These are phyloP conservation scores for Schizothecium vesticola DNA, from an alignment of 495 filamentous ascomycete genomes.

Conservation along the genomic window DNA sequence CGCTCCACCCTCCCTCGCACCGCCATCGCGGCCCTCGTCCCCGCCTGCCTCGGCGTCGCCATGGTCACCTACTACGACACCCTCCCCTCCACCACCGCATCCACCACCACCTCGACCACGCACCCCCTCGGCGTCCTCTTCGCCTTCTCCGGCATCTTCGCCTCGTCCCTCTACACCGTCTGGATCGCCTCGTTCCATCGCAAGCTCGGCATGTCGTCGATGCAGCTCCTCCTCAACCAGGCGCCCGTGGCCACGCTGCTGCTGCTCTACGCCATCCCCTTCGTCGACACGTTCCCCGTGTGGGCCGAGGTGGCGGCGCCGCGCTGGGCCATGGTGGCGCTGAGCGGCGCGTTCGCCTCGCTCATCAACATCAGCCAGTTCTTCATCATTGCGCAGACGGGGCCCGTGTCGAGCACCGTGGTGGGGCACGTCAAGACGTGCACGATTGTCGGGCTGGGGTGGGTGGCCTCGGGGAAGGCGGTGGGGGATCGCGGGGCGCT, in stretches of 20 bases:
- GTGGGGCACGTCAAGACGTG: slow-evolving; percentile 64
- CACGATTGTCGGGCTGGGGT: slow-evolving; percentile 53
- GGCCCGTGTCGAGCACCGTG: slow-evolving; percentile 65
- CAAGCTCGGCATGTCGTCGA: slow-evolving; percentile 60
- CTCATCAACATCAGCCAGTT: slow-evolving; percentile 72
- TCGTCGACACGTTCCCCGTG: slow-evolving; percentile 56
- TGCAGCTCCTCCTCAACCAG: slow-evolving; percentile 71
- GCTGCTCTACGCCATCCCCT: slow-evolving; percentile 61
- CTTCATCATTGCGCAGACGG: slow-evolving; percentile 66
- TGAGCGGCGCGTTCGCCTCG: slow-evolving; percentile 58
- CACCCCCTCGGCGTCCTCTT: slow-evolving; percentile 55
- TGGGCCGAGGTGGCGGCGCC: slow-evolving; percentile 44
- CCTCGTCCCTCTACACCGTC: slow-evolving; percentile 64
- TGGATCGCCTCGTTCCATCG: slow-evolving; percentile 64
- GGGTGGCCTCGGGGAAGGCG: slow-evolving; percentile 47
- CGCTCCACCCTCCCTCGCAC: slow-evolving; percentile 49
- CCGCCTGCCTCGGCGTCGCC: slow-evolving; percentile 62
- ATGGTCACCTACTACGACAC: slow-evolving; percentile 70
- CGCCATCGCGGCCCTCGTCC: slow-evolving; percentile 53
- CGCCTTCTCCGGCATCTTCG: slow-evolving; percentile 57
- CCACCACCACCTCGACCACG: slow-evolving; percentile 42
- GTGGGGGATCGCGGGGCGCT: slow-evolving; percentile 48
- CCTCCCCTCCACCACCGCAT: slow-evolving; percentile 36
- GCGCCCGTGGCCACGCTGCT: slow-evolving; percentile 59
- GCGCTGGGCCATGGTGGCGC: slow-evolving; percentile 51